Base-by-base conservation (phyloP, 148 eudicot species). In the Amaranthus cruentus region DNA sequence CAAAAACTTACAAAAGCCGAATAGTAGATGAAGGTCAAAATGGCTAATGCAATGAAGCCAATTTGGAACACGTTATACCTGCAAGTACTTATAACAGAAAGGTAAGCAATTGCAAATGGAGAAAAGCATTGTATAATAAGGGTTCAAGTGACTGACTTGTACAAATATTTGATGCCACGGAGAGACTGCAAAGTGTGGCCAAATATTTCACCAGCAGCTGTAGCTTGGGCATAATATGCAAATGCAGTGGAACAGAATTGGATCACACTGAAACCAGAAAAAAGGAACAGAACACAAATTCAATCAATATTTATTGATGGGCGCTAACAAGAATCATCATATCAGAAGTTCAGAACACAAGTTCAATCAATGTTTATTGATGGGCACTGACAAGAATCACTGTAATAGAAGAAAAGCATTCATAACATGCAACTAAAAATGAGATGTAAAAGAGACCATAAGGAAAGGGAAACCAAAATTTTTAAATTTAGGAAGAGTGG, bases 41-140 rank as follows among this genome's bases (percentile, higher is more conserved):
- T 83, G 5, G 97, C 99, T 59, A 95, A 79, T 55, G 75, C 84
- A 65, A 92, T 70, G 63, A 95, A 95, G n/a, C 81, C 97, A 68
- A 95, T 95, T 81, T 95, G 99, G 74, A 95, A 95, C 71, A 95
- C 89, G 51, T 95, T 92, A 72, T 95, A 95, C 92, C 99, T 95
- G 89, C 67, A 81, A 77, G 38, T 28, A 28, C 38, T 28, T 28
- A 71, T 7, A 62, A 13, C 7, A 50, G 10, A 66, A 13, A 11
- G 56, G 70, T 80, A 55, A 72, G 79, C 43, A 80, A 66, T 47
- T 72, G 66, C 47, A 72, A 52, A 61, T 13, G 38, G 6, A 58
- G 3, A 21, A 49, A 47, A 48, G 42, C 10, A n/a, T 8, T 7
- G 43, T 66, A 46, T 2, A 44, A 14, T 58, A 47, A 57, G 64